Conservation (phyloP, 1,284 basidiomycete species). For the Microbotryum scabiosae region DNA sequence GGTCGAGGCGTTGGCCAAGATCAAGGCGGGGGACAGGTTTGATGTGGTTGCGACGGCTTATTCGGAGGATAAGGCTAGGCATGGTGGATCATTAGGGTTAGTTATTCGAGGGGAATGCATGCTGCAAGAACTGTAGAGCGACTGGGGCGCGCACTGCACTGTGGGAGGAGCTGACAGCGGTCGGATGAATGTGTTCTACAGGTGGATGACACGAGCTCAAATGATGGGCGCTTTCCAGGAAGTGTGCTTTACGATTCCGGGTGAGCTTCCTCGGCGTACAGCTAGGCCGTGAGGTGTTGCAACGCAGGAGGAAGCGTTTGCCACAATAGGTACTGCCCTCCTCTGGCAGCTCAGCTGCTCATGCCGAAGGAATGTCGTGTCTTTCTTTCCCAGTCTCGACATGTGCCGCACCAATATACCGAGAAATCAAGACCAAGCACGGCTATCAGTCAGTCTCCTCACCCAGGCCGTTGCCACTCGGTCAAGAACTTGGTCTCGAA, state of each 20-base stretch:
- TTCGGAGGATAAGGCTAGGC: constrained; percentile 77
- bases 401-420: constrained; percentile 4
- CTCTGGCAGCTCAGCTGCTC: too few species aligned
- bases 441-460: constrained; percentile 12
- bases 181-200: background rate
- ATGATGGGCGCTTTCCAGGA: constrained; percentile 27
- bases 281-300: too few species aligned
- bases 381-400: background rate
- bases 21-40: constrained; percentile 67
- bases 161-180: background rate
- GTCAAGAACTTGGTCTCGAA: background rate
- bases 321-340: too few species aligned
- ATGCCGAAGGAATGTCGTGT: too few species aligned
- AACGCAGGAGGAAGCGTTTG: too few species aligned
- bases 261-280: too few species aligned
- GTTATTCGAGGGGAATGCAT: background rate
- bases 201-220: constrained; percentile 15
- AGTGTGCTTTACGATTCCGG: constrained; percentile 14
- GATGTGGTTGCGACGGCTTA: constrained; percentile 72
- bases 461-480: background rate
- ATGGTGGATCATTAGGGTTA: constrained; percentile 20
- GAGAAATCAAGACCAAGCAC: constrained; percentile 13
- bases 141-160: background rate
- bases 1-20: constrained; percentile 62
- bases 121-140: too few species aligned